Evolutionary conservation across 768 basidiomycete genomes (phyloP).

Genomic region (Agaricus blazei): DNA sequence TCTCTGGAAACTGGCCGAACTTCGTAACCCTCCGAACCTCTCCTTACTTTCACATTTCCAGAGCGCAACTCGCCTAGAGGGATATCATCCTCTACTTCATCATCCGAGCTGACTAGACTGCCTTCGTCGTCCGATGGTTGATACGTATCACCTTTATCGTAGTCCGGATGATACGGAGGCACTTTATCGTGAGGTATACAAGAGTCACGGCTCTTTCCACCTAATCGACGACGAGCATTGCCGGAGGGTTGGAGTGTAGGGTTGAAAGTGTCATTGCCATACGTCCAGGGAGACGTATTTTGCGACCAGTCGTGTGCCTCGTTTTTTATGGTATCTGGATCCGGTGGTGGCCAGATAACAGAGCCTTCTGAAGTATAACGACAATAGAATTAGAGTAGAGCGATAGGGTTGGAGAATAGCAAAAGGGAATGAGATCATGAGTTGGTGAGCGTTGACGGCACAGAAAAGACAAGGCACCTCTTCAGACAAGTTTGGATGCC

Average conservation of each 20-base stretch:
- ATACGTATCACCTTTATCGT: slow-evolving; percentile 33
- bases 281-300: slow-evolving; percentile 78
- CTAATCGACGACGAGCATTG: slow-evolving; percentile 23
- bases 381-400: background rate
- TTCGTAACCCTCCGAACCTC: slow-evolving; percentile 84
- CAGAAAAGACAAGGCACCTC: slow-evolving; percentile 8
- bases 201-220: slow-evolving; percentile 3
- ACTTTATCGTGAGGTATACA: slow-evolving; percentile 22
- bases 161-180: slow-evolving; percentile 79
- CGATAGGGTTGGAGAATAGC: slow-evolving; percentile 2
- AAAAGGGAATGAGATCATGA: slow-evolving; percentile 3
- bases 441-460: slow-evolving; percentile 5
- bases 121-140: slow-evolving; percentile 20
- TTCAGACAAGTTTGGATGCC: slow-evolving; percentile 15
- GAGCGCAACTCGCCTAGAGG: background rate
- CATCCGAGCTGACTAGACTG: slow-evolving; percentile 21
- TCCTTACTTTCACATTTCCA: slow-evolving; percentile 36
- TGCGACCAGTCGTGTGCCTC: slow-evolving; percentile 39
- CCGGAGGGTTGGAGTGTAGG: slow-evolving; percentile 69
- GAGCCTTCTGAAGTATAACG: slow-evolving; percentile 18
- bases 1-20: slow-evolving; percentile 58
- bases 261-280: slow-evolving; percentile 71
- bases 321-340: slow-evolving; percentile 41
- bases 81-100: slow-evolving; percentile 16
- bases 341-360: slow-evolving; percentile 68